phyloP scores from a whole-genome alignment of 208 protist genomes.

The Spironucleus salmonicida region DNA sequence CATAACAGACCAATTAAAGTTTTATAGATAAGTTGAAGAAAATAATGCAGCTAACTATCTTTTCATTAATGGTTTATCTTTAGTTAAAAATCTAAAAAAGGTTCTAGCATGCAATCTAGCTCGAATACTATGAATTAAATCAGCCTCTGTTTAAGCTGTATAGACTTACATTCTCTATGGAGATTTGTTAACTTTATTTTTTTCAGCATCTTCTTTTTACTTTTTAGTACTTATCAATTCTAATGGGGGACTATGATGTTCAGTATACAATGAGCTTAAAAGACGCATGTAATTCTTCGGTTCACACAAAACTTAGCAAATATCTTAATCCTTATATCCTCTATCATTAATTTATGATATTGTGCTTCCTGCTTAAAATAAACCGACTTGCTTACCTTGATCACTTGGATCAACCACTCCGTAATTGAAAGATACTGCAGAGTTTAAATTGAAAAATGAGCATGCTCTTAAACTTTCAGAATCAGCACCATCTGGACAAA shows the following conservation, averaged over 20 bases:
- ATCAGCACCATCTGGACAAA: conserved; percentile 18
- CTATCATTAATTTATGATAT: not conserved
- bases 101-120: not conserved
- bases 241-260: no score
- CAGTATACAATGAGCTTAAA: not conserved
- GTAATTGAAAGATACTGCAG: not conserved
- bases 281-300: not conserved
- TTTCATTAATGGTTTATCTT: not conserved
- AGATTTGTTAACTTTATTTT: no score
- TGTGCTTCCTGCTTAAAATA: not conserved
- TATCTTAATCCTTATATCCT: conserved; percentile 6
- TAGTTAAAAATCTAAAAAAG: not conserved
- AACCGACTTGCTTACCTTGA: not conserved
- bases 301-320: not conserved
- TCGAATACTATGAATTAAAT: not conserved
- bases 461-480: not conserved
- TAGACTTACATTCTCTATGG: no score
- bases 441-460: conserved; percentile 20
- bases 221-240: no score
- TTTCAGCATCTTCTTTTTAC: no score
- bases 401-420: conserved; percentile 6
- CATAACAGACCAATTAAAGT: not conserved
- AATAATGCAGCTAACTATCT: not conserved
- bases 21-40: not conserved
- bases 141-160: no score